These are phyloP conservation scores for Paramecium caudatum DNA, from an alignment of 73 alveolate genomes.

Conservation along the genomic window DNA sequence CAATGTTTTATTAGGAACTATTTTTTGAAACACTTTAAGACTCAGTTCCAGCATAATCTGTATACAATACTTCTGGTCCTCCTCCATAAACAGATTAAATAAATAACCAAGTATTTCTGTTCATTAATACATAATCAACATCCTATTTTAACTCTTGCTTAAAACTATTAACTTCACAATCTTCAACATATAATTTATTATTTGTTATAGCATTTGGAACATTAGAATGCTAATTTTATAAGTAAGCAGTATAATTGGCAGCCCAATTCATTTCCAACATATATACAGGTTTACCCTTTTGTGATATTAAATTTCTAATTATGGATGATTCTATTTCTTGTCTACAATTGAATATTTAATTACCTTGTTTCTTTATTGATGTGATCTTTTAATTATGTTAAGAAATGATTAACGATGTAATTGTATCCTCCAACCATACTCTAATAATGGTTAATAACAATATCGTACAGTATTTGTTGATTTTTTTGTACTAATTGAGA, in stretches of 20 bases:
- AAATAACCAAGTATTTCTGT: constrained; percentile 37
- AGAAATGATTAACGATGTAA: constrained; percentile 56
- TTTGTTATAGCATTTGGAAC: neutral
- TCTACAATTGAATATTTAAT: neutral
- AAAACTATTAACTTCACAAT: neutral
- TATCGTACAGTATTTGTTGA: constrained; percentile 22
- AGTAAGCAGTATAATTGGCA: constrained; percentile 1
- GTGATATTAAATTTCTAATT: constrained; percentile 21
- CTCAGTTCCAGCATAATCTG: constrained; percentile 10
- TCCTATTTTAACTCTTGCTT: constrained; percentile 32
- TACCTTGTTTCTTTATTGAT: constrained; percentile 27
- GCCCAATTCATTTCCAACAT: constrained; percentile 62
- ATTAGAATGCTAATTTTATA: neutral
- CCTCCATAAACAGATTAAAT: constrained; percentile 31
- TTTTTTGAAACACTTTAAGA: neutral
- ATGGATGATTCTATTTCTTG: constrained; percentile 19
- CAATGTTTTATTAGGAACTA: constrained; percentile 3
- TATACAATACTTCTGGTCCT: constrained; percentile 44
- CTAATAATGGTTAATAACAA: neutral
- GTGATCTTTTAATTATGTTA: constrained; percentile 13
- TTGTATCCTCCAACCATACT: neutral
- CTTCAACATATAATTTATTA: neutral
- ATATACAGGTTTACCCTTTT: neutral
- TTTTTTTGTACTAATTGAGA: constrained; percentile 51
- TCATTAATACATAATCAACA: constrained; percentile 54